Conservation (phyloP, 2,329 filamentous ascomycete species). For the Apiospora koreana region DNA sequence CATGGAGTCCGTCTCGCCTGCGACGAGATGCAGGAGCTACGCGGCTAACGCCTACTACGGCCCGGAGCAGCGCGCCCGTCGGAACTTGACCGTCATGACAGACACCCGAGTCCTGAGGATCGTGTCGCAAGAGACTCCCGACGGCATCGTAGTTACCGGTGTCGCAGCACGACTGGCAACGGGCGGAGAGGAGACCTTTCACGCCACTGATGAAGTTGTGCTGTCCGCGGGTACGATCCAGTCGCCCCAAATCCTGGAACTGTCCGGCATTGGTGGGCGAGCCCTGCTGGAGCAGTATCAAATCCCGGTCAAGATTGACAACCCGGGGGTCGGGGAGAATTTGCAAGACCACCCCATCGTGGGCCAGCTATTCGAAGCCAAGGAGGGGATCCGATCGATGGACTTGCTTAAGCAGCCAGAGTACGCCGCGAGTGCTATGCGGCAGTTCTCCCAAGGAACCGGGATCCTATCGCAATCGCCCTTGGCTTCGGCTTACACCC, state of each 20-base stretch:
- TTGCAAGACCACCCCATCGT: constrained; percentile 46
- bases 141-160: constrained; percentile 32
- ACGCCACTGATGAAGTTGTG: constrained; percentile 37
- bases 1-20: constrained; percentile 31
- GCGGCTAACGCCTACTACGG: constrained; percentile 36
- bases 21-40: constrained; percentile 34
- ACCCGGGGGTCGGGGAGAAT: constrained; percentile 46
- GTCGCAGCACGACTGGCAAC: constrained; percentile 27
- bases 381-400: background rate
- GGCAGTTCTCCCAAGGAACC: constrained; percentile 36
- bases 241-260: constrained; percentile 36
- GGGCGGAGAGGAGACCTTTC: constrained; percentile 21
- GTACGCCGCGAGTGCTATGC: constrained; percentile 31
- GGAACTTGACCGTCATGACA: constrained; percentile 36
- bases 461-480: constrained; percentile 41
- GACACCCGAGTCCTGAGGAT: constrained; percentile 36
- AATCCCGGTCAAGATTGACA: constrained; percentile 40
- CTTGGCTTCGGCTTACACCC: constrained; percentile 38
- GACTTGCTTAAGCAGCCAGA: constrained; percentile 34
- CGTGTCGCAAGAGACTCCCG: constrained; percentile 25
- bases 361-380: constrained; percentile 38
- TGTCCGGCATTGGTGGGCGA: constrained; percentile 39
- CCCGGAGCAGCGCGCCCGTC: constrained; percentile 29
- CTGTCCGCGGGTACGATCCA: constrained; percentile 41
- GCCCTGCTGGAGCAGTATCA: constrained; percentile 41